phyloP scores from a whole-genome alignment of 306 rosid species.

The Vigna hirtella region DNA sequence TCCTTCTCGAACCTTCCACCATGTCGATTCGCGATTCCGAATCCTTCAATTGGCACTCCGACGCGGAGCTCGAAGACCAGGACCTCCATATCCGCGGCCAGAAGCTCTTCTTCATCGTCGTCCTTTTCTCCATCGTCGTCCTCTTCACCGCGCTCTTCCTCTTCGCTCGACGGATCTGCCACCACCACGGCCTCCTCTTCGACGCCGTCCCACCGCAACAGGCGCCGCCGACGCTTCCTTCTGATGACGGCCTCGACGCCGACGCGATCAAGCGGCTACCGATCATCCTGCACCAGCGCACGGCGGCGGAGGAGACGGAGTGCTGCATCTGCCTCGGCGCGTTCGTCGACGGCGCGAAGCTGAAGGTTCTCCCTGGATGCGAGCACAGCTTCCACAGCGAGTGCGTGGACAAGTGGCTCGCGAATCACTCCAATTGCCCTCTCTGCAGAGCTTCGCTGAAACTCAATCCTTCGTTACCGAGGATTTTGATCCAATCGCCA shows the following conservation, averaged over 20 bases:
- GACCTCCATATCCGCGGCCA: conserved; percentile 62
- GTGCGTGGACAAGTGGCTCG: conserved; percentile 87
- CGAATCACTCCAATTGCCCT: conserved; percentile 77
- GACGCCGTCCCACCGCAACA: not conserved
- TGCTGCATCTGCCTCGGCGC: conserved; percentile 81
- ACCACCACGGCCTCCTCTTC: conserved; percentile 37
- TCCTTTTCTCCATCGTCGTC: conserved; percentile 61
- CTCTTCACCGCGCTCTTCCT: conserved; percentile 56
- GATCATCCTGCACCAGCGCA: conserved; percentile 50
- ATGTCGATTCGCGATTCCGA: conserved; percentile 48
- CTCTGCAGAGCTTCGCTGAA: conserved; percentile 76
- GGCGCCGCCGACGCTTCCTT: not conserved
- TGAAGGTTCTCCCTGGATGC: conserved; percentile 77
- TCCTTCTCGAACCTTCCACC: not conserved
- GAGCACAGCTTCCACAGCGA: conserved; percentile 76
- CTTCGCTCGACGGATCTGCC: conserved; percentile 74
- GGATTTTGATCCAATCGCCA: conserved; percentile 56
- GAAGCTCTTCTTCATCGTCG: conserved; percentile 62
- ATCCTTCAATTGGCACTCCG: conserved; percentile 59
- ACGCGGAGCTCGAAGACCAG: conserved; percentile 55
- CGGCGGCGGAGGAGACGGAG: conserved; percentile 52
- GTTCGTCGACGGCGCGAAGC: conserved; percentile 71
- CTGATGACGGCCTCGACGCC: conserved; percentile 60
- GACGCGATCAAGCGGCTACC: conserved; percentile 64
- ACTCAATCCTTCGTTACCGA: conserved; percentile 42